A percentile compares a stretch with the other conserved stretches of the same genome.
Evolutionary conservation across 192 early-diverging fungal species (phyloP).

Genomic region (Thamnidium elegans): DNA sequence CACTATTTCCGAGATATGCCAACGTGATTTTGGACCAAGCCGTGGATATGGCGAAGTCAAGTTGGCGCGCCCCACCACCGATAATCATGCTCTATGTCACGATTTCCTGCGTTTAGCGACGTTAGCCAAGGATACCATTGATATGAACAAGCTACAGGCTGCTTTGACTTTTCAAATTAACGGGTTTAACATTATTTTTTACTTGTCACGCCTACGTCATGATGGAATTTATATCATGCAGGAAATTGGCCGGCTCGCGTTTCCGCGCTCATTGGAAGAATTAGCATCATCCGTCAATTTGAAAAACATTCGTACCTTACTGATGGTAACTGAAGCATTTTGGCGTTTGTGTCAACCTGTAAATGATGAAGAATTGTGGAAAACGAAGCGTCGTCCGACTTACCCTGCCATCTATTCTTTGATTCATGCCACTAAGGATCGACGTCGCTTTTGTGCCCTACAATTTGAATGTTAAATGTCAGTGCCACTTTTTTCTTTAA

Average conservation of each 20-base stretch:
- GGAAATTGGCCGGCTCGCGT: slow-evolving; percentile 15
- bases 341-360: slow-evolving; percentile 13
- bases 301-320: slow-evolving; percentile 22
- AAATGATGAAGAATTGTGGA: slow-evolving; percentile 17
- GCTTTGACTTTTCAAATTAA: slow-evolving; percentile 20
- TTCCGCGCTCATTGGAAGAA: slow-evolving; percentile 4
- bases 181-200: slow-evolving; percentile 16
- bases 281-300: slow-evolving; percentile 12
- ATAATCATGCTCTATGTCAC: slow-evolving; percentile 14
- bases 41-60: slow-evolving; percentile 23
- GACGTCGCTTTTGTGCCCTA: background rate
- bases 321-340: slow-evolving; percentile 12
- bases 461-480: too few species aligned
- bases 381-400: slow-evolving; percentile 3
- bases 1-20: slow-evolving; percentile 14
- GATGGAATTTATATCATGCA: slow-evolving; percentile 20
- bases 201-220: slow-evolving; percentile 14
- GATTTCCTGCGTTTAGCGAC: slow-evolving; percentile 10
- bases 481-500: too few species aligned
- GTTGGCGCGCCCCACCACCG: slow-evolving; percentile 13
- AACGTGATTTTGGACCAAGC: slow-evolving; percentile 12
- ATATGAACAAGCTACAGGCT: slow-evolving; percentile 19
- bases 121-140: slow-evolving; percentile 18
- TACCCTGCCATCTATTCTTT: slow-evolving; percentile 13
- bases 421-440: slow-evolving; percentile 5